Evolutionary conservation across 345 rosid genomes (phyloP), one percentile per base, ranked within the genome.

Genomic region (Turritis glabra): DNA sequence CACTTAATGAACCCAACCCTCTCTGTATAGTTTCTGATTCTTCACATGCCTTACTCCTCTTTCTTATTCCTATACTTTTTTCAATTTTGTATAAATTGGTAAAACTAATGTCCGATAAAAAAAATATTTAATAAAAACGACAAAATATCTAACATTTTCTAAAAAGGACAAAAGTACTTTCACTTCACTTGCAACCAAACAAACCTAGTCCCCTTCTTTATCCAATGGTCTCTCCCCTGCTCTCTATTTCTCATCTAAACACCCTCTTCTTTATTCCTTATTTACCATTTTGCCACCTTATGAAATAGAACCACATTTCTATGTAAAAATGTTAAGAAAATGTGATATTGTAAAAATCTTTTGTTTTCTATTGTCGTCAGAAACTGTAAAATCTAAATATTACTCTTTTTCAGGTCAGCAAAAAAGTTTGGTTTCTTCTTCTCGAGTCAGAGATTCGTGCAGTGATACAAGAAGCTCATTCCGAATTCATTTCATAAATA

Each of bases 121-220:
- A 30, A 58, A 33, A 5, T 58, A 58, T 37, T 35, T 35, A 35
- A 35, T 35, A 21, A 35, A 35, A 21, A 59, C 64, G 64, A 59
- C 46, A 59, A 59, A 59, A 59, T 32, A 55, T 51, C 22, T 40
- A 46, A 70, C 65, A 70, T 53, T 68, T 67, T 41, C 21, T 0
- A n/a, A 37, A 77, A 51, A 40, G 55, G 50, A 77, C 77, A 72
- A 71, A 64, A 72, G 68, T 72, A 77, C 80, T 72, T 77, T 72
- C 52, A 64, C 67, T 58, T 64, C 80, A 56, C 76, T 71, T 71
- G 80, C 77, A 56, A 77, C 76, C 77, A 77, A 77, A 77, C 77
- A 77, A 77, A 71, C 77, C 63, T 56, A 77, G 77, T 71, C 56
- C 80, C 77, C 80, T 77, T 77, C 80, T 77, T 71, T 77, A 71